phyloP scores from a whole-genome alignment of 108 stramenopile species.

The Chaetoceros muelleri region DNA sequence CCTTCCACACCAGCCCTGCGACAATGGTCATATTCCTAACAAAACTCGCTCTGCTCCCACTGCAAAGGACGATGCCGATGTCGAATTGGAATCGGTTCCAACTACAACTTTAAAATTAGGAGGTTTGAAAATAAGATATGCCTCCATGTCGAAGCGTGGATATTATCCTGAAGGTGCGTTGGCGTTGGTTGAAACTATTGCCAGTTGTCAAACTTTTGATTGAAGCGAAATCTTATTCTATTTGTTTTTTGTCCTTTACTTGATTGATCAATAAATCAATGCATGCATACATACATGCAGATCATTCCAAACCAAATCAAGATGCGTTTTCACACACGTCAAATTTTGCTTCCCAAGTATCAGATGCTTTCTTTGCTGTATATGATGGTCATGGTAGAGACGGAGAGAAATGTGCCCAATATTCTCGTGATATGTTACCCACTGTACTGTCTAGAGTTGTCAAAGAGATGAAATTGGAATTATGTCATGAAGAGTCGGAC shows the following conservation, averaged over 20 bases:
- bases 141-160: conserved; percentile 72
- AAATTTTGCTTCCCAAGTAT: conserved; percentile 28
- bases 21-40: too few relatives aligned
- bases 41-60: too few relatives aligned
- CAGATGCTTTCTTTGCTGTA: conserved; percentile 73
- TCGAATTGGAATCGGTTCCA: too few relatives aligned
- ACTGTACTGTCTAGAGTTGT: conserved; percentile 14
- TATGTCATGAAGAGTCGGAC: too few relatives aligned
- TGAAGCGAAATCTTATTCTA: background rate
- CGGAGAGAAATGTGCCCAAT: conserved; percentile 75
- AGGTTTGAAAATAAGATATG: conserved; percentile 60
- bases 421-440: conserved; percentile 55
- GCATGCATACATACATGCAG: conserved; percentile 7
- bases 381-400: conserved; percentile 86
- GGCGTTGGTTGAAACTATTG: background rate
- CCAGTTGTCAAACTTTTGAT: background rate
- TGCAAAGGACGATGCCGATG: too few relatives aligned
- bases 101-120: conserved; percentile 27
- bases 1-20: too few relatives aligned
- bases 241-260: background rate
- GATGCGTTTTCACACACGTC: conserved; percentile 56
- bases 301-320: conserved; percentile 83
- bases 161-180: conserved; percentile 77
- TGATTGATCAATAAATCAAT: background rate
- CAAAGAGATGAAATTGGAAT: too few relatives aligned